Conservation (phyloP, 2,329 filamentous ascomycete genomes). For the Pochonia chlamydosporia region DNA sequence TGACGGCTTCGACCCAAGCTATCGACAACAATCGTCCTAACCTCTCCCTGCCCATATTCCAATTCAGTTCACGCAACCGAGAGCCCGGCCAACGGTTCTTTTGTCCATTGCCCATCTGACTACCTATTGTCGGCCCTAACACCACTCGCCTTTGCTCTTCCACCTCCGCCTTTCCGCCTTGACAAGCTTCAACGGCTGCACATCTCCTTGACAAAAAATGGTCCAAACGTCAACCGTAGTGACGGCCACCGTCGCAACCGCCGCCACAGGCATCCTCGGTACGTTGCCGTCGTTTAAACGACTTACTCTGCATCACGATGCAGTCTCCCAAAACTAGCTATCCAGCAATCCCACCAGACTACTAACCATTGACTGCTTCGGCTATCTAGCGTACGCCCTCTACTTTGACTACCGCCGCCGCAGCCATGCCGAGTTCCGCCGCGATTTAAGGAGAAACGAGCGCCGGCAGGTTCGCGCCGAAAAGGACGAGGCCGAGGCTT, state of each 20-base stretch:
- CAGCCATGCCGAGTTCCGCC: constrained; percentile 59
- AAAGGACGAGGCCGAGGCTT: constrained; percentile 65
- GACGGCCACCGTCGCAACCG: constrained; percentile 55
- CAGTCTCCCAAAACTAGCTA: background rate
- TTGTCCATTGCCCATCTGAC: background rate
- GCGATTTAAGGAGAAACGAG: constrained; percentile 66
- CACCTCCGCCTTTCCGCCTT: constrained; percentile 9
- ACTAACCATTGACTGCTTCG: background rate
- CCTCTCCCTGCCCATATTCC: background rate
- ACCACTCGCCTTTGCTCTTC: background rate
- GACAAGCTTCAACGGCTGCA: constrained; percentile 6
- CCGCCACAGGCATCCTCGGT: constrained; percentile 56
- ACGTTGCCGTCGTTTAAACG: constrained; percentile 16
- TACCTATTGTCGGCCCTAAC: background rate
- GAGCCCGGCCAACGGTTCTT: background rate
- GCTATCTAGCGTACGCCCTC: constrained; percentile 50
- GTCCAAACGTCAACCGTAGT: constrained; percentile 49
- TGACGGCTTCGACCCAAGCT: constrained; percentile 4
- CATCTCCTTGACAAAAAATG: constrained; percentile 21
- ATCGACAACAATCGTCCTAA: background rate
- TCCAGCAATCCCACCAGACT: background rate
- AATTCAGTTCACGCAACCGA: background rate
- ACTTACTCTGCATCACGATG: background rate
- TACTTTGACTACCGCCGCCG: constrained; percentile 67
- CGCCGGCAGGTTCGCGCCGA: constrained; percentile 64